These are phyloP conservation scores for Rhizopus arrhizus DNA, from an alignment of 371 early-diverging fungal genomes.

Conservation along the genomic window DNA sequence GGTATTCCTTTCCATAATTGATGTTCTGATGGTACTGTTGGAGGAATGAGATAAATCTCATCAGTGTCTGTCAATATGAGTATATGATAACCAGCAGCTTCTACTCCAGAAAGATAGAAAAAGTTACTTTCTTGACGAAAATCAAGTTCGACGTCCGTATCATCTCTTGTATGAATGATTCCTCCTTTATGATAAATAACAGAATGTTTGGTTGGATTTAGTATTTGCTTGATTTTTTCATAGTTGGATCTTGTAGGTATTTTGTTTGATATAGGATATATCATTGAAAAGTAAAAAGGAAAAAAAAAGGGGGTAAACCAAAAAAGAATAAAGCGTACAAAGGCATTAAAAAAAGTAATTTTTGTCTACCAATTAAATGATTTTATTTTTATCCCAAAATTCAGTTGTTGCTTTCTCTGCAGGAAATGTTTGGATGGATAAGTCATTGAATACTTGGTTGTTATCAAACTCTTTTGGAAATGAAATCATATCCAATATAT, in stretches of 20 bases:
- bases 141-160: slow-evolving; percentile 57
- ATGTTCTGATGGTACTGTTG: slow-evolving; percentile 41
- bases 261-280: slow-evolving; percentile 6
- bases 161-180: slow-evolving; percentile 36
- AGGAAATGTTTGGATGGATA: slow-evolving; percentile 47
- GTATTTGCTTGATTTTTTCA: slow-evolving; percentile 16
- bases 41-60: slow-evolving; percentile 49
- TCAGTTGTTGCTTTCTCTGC: slow-evolving; percentile 5
- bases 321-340: not conserved
- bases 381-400: not conserved
- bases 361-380: too few species aligned
- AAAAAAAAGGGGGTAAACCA: not conserved
- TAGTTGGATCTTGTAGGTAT: slow-evolving; percentile 35
- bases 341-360: too few species aligned
- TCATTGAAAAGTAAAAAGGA: not conserved
- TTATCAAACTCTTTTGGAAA: slow-evolving; percentile 63
- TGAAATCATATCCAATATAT: slow-evolving; percentile 36
- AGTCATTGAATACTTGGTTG: slow-evolving; percentile 59
- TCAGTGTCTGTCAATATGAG: slow-evolving; percentile 40
- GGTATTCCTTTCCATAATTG: slow-evolving; percentile 59
- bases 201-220: slow-evolving; percentile 14
- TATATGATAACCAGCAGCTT: slow-evolving; percentile 56
- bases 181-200: slow-evolving; percentile 47
- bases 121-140: slow-evolving; percentile 64
- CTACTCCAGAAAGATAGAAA: slow-evolving; percentile 59